Percentiles rank a stretch among this genome's conserved stretches.
These are phyloP conservation scores for Ophiostoma australiae DNA, from an alignment of 2,329 filamentous ascomycete species.

Conservation along the genomic window DNA sequence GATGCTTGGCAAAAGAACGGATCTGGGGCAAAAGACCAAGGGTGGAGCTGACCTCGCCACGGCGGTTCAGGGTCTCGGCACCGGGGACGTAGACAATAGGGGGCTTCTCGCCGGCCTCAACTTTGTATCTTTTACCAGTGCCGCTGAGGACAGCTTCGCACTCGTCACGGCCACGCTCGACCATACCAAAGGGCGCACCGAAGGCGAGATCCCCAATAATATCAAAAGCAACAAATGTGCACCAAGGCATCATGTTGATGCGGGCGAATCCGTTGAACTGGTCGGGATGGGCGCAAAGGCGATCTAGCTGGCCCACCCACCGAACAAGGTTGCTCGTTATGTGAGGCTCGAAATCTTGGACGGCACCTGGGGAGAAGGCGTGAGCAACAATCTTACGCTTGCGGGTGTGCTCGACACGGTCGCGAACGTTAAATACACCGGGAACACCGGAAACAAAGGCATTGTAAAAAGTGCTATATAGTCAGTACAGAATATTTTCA, in stretches of 20 bases:
- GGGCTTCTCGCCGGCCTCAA: not conserved
- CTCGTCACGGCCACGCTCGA: slow-evolving; percentile 24
- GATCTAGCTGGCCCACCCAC: slow-evolving; percentile 24
- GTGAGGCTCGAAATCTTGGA: slow-evolving; percentile 27
- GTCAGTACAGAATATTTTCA: not conserved
- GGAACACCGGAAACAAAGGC: slow-evolving; percentile 26
- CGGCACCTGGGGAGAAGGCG: slow-evolving; percentile 46
- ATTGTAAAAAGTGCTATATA: slow-evolving; percentile 22
- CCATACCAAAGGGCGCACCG: slow-evolving; percentile 39
- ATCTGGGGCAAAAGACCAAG: slow-evolving; percentile 24
- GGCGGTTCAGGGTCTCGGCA: slow-evolving; percentile 25
- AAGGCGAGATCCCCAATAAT: slow-evolving; percentile 44
- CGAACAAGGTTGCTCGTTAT: slow-evolving; percentile 24
- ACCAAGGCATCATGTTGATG: slow-evolving; percentile 29
- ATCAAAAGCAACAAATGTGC: slow-evolving; percentile 38
- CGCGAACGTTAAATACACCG: slow-evolving; percentile 61
- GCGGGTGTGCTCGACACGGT: slow-evolving; percentile 61
- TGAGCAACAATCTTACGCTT: slow-evolving; percentile 67
- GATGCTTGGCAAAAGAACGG: slow-evolving; percentile 18
- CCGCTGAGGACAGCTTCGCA: slow-evolving; percentile 21
- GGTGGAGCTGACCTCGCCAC: slow-evolving; percentile 26
- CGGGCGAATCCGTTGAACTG: slow-evolving; percentile 15
- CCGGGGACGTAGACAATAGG: slow-evolving; percentile 23
- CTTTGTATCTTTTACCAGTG: not conserved
- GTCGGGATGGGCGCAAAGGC: slow-evolving; percentile 13